Conservation (phyloP, 225 moss, liverwort and hornwort species). For the Asterella californica region DNA sequence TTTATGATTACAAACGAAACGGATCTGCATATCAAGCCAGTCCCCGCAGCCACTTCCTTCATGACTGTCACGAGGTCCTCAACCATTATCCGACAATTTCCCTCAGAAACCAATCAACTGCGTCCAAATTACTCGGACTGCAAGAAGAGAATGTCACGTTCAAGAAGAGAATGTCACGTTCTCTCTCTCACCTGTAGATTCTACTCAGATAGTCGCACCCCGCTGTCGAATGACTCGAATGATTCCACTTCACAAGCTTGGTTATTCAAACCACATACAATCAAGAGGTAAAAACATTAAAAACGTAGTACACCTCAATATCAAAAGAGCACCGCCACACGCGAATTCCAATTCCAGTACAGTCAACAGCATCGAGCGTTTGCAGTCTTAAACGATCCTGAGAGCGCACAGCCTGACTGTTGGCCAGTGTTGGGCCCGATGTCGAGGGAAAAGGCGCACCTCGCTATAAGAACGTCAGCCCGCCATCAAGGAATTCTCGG, state of each 20-base stretch:
- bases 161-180: neutral
- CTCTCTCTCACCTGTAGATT: neutral
- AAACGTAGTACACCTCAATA: neutral
- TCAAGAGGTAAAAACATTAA: neutral
- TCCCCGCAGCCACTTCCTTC: neutral
- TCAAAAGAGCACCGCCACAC: neutral
- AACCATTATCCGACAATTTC: neutral
- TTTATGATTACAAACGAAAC: no score
- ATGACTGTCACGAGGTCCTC: neutral
- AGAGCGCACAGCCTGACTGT: neutral
- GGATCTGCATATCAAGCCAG: no score
- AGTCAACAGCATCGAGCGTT: neutral
- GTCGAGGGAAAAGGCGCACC: neutral
- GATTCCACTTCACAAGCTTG: neutral
- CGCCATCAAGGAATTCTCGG: neutral
- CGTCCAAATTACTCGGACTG: no score
- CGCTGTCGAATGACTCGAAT: constrained; percentile 3
- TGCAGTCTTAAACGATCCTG: neutral
- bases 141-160: neutral
- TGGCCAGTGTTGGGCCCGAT: neutral
- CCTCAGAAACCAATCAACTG: neutral
- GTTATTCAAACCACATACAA: neutral
- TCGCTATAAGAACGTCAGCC: neutral
- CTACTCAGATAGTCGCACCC: neutral
- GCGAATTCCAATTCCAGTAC: neutral